A percentile compares a stretch with the other conserved stretches of the same genome.
phyloP scores from a whole-genome alignment of 164 flowering plant genomes.

The Saururus chinensis region DNA sequence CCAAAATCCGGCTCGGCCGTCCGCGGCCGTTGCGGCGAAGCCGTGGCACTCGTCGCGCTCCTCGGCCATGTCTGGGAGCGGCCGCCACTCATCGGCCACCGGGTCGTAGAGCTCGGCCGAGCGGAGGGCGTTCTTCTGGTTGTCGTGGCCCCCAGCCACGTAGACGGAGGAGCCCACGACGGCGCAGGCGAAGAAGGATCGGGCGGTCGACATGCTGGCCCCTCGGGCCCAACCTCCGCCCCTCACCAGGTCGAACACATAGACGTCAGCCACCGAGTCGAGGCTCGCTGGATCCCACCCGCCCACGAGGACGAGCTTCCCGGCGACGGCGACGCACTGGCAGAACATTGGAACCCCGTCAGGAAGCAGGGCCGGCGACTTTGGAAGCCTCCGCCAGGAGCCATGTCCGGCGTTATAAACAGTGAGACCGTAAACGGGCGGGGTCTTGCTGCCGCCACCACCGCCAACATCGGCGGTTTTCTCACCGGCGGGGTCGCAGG shows the following conservation, averaged over 20 bases:
- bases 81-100: constrained; percentile 13
- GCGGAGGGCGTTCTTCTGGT: constrained; percentile 20
- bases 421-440: constrained; percentile 15
- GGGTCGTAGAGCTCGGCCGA: constrained; percentile 17
- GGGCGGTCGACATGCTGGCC: constrained; percentile 14
- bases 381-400: constrained; percentile 14
- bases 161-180: constrained; percentile 8
- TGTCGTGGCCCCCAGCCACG: constrained; percentile 26
- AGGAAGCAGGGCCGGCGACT: not conserved
- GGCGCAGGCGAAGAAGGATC: constrained; percentile 24
- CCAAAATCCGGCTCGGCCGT: constrained; percentile 14
- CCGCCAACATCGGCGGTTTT: not conserved
- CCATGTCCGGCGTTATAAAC: constrained; percentile 8
- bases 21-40: constrained; percentile 6
- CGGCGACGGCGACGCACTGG: constrained; percentile 21
- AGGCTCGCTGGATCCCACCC: constrained; percentile 29
- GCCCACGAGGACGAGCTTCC: constrained; percentile 22
- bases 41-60: constrained; percentile 26
- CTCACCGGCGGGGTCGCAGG: not conserved
- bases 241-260: constrained; percentile 11
- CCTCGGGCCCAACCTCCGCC: constrained; percentile 16
- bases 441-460: not conserved
- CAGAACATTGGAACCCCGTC: constrained; percentile 20
- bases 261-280: constrained; percentile 19
- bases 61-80: constrained; percentile 11